These are phyloP conservation scores for Phlyctochytrium planicorne DNA, from an alignment of 192 early-diverging fungal species.

Conservation along the genomic window DNA sequence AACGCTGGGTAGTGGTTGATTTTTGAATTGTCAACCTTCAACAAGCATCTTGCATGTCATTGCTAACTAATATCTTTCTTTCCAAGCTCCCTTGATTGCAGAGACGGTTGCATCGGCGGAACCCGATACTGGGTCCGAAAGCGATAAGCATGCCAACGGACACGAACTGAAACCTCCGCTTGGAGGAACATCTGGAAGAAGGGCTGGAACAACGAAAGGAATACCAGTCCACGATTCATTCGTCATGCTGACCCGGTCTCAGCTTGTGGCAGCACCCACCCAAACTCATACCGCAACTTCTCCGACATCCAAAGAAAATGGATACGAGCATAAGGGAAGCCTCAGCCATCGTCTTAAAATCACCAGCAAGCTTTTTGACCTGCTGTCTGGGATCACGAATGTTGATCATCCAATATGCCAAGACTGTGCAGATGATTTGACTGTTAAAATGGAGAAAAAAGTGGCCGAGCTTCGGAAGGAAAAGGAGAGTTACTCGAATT, in stretches of 20 bases:
- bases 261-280: conserved; percentile 34
- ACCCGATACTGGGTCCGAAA: too few species aligned
- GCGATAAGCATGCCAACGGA: too few species aligned
- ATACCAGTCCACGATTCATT: conserved; percentile 53
- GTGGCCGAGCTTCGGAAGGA: conserved; percentile 70
- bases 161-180: too few species aligned
- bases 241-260: conserved; percentile 57
- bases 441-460: conserved; percentile 67
- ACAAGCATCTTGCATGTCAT: too few species aligned
- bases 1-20: conserved; percentile 46
- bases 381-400: conserved; percentile 71
- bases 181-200: too few species aligned
- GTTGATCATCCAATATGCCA: conserved; percentile 85
- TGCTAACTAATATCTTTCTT: too few species aligned
- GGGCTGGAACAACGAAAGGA: too few species aligned
- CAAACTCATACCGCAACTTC: not conserved
- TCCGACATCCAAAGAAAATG: conserved; percentile 3
- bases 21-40: too few species aligned
- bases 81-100: conserved; percentile 23
- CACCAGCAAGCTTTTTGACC: conserved; percentile 71
- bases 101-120: too few species aligned
- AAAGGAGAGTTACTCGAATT: conserved; percentile 72
- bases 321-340: conserved; percentile 20
- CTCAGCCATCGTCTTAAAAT: conserved; percentile 58
- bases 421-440: conserved; percentile 83